Conservation (phyloP, 768 basidiomycete species). For the Tephrocybe sp. region DNA sequence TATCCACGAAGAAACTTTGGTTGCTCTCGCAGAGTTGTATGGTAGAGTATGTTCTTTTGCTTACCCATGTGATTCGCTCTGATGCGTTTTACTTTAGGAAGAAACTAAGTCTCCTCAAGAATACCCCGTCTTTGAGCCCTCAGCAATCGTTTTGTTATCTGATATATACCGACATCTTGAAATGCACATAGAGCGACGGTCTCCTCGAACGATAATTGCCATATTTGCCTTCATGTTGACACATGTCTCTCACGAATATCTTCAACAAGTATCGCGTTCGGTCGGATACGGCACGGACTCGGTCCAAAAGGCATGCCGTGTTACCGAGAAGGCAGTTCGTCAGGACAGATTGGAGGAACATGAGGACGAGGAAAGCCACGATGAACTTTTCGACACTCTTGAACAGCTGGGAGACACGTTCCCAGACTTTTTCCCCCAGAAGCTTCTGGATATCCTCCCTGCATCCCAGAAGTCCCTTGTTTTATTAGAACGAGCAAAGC, state of each 20-base stretch:
- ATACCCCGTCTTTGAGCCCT: slow-evolving; percentile 41
- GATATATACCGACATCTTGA: slow-evolving; percentile 57
- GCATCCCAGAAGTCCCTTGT: slow-evolving; percentile 69
- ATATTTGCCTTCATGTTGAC: slow-evolving; percentile 69
- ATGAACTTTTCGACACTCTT: slow-evolving; percentile 35
- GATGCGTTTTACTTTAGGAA: slow-evolving; percentile 22
- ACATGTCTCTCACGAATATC: slow-evolving; percentile 58
- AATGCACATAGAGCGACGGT: slow-evolving; percentile 50
- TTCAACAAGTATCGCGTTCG: slow-evolving; percentile 53
- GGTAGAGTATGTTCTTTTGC: slow-evolving; percentile 44
- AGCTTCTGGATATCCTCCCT: slow-evolving; percentile 50
- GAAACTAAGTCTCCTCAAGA: slow-evolving; percentile 29
- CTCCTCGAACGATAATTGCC: slow-evolving; percentile 45
- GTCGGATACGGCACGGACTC: slow-evolving; percentile 49
- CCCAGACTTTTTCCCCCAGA: slow-evolving; percentile 61
- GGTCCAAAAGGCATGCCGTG: slow-evolving; percentile 21
- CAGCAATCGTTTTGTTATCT: slow-evolving; percentile 53
- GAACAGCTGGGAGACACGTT: slow-evolving; percentile 39
- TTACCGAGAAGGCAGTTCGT: slow-evolving; percentile 22
- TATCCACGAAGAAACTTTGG: slow-evolving; percentile 44
- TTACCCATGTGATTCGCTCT: not conserved
- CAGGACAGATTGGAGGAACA: slow-evolving; percentile 30
- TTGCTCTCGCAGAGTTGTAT: slow-evolving; percentile 56
- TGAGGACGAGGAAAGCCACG: slow-evolving; percentile 36
- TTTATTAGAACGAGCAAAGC: slow-evolving; percentile 60